Conservation (phyloP, 2,329 filamentous ascomycete species). For the Didymella pinodella region DNA sequence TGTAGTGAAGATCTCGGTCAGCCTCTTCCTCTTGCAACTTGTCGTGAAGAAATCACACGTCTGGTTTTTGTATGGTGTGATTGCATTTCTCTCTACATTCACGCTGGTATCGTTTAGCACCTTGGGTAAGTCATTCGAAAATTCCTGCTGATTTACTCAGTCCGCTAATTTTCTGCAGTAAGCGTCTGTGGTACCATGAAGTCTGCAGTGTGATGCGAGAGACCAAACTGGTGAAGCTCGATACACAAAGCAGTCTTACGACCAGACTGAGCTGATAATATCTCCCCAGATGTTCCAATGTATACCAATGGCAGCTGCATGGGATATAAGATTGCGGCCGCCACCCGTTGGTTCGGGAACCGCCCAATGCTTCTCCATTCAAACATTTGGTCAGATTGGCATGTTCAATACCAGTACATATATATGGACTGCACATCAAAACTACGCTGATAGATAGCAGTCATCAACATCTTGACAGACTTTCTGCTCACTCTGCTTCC, state of each 20-base stretch:
- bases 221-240: too few species aligned
- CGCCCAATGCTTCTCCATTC: not conserved
- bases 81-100: not conserved
- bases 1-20: not conserved
- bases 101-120: not conserved
- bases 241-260: not conserved
- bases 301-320: not conserved
- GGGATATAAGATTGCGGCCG: not conserved
- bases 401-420: not conserved
- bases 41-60: not conserved
- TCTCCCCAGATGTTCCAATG: not conserved
- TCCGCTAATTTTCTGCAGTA: not conserved
- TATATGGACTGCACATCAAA: not conserved
- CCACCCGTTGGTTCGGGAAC: not conserved
- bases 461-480: not conserved
- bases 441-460: not conserved
- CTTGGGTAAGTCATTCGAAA: not conserved
- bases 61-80: not conserved
- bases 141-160: not conserved
- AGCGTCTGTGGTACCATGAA: not conserved
- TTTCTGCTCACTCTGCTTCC: not conserved
- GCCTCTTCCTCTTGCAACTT: slow-evolving; percentile 2
- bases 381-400: not conserved
- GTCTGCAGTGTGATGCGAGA: not conserved
- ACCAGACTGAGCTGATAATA: not conserved